phyloP scores from a whole-genome alignment of 2,329 filamentous ascomycete genomes.

The Eurotiales sp. region DNA sequence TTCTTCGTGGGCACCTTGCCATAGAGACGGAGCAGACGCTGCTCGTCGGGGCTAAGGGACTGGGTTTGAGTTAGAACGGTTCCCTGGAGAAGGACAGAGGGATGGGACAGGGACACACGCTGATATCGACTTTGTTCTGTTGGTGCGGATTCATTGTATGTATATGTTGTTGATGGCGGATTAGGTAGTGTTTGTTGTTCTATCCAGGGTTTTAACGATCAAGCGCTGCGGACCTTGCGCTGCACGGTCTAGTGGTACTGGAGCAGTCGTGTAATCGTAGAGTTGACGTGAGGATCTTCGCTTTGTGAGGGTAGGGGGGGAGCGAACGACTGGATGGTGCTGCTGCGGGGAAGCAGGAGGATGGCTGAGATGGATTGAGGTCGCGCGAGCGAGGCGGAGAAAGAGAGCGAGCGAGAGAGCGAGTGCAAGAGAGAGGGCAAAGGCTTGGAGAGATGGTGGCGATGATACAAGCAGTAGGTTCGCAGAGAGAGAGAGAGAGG shows the following conservation, averaged over 20 bases:
- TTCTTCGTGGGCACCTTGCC: constrained; percentile 96
- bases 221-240: too few relatives aligned
- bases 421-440: not conserved
- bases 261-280: too few relatives aligned
- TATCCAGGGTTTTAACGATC: too few relatives aligned
- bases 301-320: too few relatives aligned
- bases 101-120: constrained; percentile 60
- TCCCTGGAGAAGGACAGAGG: constrained; percentile 4
- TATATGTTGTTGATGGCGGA: not conserved
- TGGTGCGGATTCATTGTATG: constrained; percentile 87
- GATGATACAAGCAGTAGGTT: too few relatives aligned
- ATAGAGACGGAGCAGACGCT: constrained; percentile 93
- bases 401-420: not conserved
- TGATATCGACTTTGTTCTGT: constrained; percentile 97
- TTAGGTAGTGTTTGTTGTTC: not conserved
- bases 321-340: not conserved
- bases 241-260: not conserved
- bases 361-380: not conserved
- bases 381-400: not conserved
- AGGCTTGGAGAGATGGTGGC: too few relatives aligned
- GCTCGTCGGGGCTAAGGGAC: constrained; percentile 91
- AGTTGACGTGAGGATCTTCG: too few relatives aligned
- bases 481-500: too few relatives aligned
- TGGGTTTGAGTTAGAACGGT: constrained; percentile 42
- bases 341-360: not conserved